Conservation (phyloP, 208 protist species). For the Phytomonas francai region DNA sequence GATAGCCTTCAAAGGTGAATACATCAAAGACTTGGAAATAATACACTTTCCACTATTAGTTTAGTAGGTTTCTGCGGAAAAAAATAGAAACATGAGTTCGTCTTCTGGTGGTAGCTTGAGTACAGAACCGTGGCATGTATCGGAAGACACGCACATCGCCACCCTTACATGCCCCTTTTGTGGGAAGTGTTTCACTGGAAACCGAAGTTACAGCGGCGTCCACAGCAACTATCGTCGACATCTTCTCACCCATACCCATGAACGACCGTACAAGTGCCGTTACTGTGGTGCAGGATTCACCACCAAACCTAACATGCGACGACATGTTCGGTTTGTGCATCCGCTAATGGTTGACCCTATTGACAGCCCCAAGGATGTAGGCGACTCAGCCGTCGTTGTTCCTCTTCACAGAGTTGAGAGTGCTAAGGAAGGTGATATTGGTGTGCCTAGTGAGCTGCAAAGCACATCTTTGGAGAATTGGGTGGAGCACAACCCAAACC, state of each 20-base stretch:
- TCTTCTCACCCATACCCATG: conserved; percentile 55
- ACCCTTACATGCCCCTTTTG: conserved; percentile 52
- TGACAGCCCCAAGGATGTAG: background rate
- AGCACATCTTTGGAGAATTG: background rate
- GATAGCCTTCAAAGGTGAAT: background rate
- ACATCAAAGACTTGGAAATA: background rate
- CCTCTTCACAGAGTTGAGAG: background rate
- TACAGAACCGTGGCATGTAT: background rate
- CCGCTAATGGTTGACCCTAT: conserved; percentile 1
- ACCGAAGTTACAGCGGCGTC: conserved; percentile 43
- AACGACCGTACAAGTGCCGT: conserved; percentile 53
- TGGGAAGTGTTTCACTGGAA: conserved; percentile 36
- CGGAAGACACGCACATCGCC: conserved; percentile 5
- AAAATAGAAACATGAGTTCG: background rate
- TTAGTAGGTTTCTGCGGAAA: background rate
- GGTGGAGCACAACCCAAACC: background rate
- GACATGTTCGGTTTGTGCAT: conserved; percentile 42
- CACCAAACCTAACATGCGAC: conserved; percentile 43
- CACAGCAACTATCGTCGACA: conserved; percentile 75
- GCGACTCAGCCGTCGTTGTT: background rate
- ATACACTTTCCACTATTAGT: background rate
- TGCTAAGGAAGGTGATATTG: background rate
- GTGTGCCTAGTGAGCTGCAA: background rate
- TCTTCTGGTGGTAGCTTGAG: background rate
- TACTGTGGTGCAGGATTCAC: conserved; percentile 57